Evolutionary conservation across 2,329 filamentous ascomycete species (phyloP), one percentile per base, ranked within the genome.

Genomic region (Dactylellina drechsleri): DNA sequence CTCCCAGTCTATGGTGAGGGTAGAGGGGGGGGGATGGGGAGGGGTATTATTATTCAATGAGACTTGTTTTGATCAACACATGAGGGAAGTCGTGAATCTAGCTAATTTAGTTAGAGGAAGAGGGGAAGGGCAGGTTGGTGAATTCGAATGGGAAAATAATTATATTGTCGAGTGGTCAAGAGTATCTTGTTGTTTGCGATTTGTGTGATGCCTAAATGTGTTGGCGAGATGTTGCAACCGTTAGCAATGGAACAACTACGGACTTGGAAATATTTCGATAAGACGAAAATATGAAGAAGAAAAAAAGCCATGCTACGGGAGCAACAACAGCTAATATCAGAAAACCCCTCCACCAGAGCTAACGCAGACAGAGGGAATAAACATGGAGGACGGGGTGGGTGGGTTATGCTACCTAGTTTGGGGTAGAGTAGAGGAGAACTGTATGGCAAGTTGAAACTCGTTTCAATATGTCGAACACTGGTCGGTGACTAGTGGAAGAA

Each of bases 391-490:
- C 23, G 23, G 40, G 54, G 54, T 58, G 54, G 54, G 31, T 10
- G 31, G 31, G 31, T 23, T 28, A 54, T 57, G 50, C 36, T 47
- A 49, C 31, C 40, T 49, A 49, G 26, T 43, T 49, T 49, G 26
- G 59, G 18, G 45, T 31, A 67, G 50, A 49, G 36, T 58, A 28
- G 60, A 59, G 43, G 40, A 49, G 62, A 67, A 59, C 40, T 60
- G 43, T 60, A 62, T 62, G n/a, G 59, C 28, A 60, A 67, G 50
- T 56, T 64, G 71, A 75, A 75, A 75, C 64, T 75, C 57, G 71
- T 75, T 75, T 68, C 60, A 65, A 75, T 75, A 64, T 36, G 71
- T 68, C 71, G 71, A 75, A 75, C 47, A 65, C 58, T 64, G 57
- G 71, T 54, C 64, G 58, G 59, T 64, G 45, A 47, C 52, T 59